phyloP scores from a whole-genome alignment of 2,329 filamentous ascomycete species.

The Exophiala lecanii-corni region DNA sequence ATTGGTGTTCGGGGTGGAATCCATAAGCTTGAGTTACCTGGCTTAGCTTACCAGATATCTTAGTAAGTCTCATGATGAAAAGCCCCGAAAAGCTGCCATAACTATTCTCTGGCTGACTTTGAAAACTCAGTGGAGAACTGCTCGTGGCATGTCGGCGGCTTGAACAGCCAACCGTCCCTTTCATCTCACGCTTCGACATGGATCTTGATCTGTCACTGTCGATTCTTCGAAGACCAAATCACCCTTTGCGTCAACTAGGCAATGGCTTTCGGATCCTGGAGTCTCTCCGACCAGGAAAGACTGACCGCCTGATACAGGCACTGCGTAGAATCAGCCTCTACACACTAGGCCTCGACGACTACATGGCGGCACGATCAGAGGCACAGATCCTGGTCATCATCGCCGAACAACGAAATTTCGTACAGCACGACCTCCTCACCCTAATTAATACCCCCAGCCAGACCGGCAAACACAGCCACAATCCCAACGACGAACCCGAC shows the following conservation, averaged over 20 bases:
- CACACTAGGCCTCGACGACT: slow-evolving; percentile 10
- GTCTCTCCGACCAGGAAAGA: slow-evolving; percentile 1
- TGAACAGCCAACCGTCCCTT: slow-evolving; percentile 3
- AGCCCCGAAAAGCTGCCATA: neutral
- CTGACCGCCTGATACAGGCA: neutral
- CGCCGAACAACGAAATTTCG: slow-evolving; percentile 36
- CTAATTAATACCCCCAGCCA: neutral
- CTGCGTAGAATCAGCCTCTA: slow-evolving; percentile 4
- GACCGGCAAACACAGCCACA: neutral
- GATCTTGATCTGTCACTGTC: slow-evolving; percentile 3
- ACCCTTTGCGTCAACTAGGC: slow-evolving; percentile 10
- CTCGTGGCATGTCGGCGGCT: slow-evolving; percentile 9
- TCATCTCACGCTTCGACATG: slow-evolving; percentile 7
- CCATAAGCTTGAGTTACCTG: slow-evolving; percentile 9
- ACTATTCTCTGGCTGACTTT: neutral
- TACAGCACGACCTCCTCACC: slow-evolving; percentile 33
- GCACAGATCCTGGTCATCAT: slow-evolving; percentile 15
- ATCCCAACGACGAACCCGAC: slow-evolving; percentile 1
- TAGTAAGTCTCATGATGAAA: slow-evolving; percentile 6
- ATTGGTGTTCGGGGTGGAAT: slow-evolving; percentile 24
- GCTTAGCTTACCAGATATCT: slow-evolving; percentile 6
- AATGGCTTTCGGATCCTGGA: slow-evolving; percentile 4
- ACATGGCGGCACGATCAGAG: slow-evolving; percentile 7
- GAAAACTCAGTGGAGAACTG: slow-evolving; percentile 9
- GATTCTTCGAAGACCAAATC: neutral